phyloP scores from a whole-genome alignment of 441 rosid genomes.

The Melastoma candidum region DNA sequence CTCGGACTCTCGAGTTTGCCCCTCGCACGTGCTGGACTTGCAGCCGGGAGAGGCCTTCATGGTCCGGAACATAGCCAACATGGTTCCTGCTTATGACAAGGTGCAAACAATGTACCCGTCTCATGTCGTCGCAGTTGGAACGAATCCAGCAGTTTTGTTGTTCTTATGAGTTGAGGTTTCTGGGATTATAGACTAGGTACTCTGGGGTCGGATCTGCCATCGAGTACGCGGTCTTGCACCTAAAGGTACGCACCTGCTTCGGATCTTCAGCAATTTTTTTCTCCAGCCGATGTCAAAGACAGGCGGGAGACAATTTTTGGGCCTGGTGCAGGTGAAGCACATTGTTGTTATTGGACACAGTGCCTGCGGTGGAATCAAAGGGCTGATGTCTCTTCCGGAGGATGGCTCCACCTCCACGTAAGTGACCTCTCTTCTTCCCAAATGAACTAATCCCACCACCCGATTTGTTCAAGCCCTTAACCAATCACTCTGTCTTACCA shows the following conservation, averaged over 20 bases:
- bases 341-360: constrained; percentile 96
- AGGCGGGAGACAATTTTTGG: no score
- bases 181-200: constrained; percentile 34
- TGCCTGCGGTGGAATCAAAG: constrained; percentile 94
- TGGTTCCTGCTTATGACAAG: constrained; percentile 85
- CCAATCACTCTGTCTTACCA: not conserved
- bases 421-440: not conserved
- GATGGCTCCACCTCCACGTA: constrained; percentile 82
- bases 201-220: constrained; percentile 80
- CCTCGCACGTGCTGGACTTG: constrained; percentile 76
- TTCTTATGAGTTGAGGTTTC: constrained; percentile 1
- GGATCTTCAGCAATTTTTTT: no score
- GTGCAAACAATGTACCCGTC: constrained; percentile 9
- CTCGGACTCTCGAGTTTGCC: constrained; percentile 95
- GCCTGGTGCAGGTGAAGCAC: constrained; percentile 46
- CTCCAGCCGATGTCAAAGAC: no score
- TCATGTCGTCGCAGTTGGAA: no score
- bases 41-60: constrained; percentile 97
- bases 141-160: no score
- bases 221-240: constrained; percentile 94
- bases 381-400: constrained; percentile 81
- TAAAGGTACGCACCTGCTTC: constrained; percentile 43
- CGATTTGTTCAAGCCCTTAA: no score
- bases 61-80: constrained; percentile 90
- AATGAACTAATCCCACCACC: no score